Evolutionary conservation across 441 rosid genomes (phyloP).

Genomic region (Populus tomentosa): DNA sequence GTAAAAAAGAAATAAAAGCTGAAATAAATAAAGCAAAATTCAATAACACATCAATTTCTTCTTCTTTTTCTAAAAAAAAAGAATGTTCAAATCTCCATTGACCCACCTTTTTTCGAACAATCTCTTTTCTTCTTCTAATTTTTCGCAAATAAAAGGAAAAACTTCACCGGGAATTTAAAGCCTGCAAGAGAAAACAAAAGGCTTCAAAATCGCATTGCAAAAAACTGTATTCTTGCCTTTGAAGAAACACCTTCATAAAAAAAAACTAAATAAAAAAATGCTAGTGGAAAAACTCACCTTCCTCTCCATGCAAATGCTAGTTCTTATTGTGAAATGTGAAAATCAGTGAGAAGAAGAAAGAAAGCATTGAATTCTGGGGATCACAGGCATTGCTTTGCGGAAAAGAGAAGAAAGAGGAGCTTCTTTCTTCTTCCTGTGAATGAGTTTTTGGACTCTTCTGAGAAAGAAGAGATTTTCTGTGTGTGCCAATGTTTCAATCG

Average conservation of each 20-base stretch:
- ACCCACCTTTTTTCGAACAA: neutral
- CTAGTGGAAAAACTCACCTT: neutral
- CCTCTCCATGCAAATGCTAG: neutral
- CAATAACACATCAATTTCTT: too few species aligned
- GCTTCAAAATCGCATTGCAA: neutral
- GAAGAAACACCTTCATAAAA: neutral
- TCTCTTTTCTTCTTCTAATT: too few species aligned
- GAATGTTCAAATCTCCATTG: neutral
- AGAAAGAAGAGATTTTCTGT: neutral
- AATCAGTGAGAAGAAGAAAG: conserved; percentile 13
- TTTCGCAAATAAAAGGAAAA: neutral
- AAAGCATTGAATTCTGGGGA: conserved; percentile 39
- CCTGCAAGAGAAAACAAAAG: neutral
- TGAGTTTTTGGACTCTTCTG: neutral
- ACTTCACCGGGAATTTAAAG: neutral
- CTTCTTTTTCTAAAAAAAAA: neutral
- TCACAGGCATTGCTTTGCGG: conserved; percentile 42
- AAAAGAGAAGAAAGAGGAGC: conserved; percentile 5
- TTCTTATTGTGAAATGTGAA: neutral
- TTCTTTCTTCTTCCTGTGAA: conserved; percentile 16
- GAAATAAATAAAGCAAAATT: neutral
- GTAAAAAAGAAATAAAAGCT: neutral
- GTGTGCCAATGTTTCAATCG: conserved; percentile 16
- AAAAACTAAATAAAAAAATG: neutral
- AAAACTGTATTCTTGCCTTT: neutral